Percentiles rank a stretch among this genome's conserved stretches.
Evolutionary conservation across 352 stramenopile genomes (phyloP).

Genomic region (Globisporangium acanthophoron): DNA sequence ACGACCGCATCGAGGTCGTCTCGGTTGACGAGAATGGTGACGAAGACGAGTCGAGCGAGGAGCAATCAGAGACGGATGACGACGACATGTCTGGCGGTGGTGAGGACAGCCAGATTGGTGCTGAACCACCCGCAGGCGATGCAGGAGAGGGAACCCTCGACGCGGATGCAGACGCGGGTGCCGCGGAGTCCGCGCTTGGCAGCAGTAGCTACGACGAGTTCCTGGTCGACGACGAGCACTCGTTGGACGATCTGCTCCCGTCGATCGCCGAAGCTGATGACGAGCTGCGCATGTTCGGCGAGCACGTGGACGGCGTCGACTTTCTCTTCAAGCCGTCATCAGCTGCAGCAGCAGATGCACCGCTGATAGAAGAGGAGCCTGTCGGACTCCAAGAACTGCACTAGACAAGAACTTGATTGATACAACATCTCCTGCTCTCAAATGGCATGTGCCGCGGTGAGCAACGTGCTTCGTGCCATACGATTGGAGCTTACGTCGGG

Average conservation of each 20-base stretch:
- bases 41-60: slow-evolving; percentile 3
- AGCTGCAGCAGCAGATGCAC: too few species aligned
- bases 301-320: slow-evolving; percentile 10
- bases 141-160: not conserved
- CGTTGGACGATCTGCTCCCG: slow-evolving; percentile 14
- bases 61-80: not conserved
- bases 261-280: slow-evolving; percentile 15
- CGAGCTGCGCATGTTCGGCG: slow-evolving; percentile 15
- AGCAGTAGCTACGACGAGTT: not conserved
- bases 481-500: too few species aligned
- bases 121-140: too few species aligned
- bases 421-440: too few species aligned
- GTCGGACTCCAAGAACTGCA: too few species aligned
- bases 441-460: too few species aligned
- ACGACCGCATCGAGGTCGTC: slow-evolving; percentile 68
- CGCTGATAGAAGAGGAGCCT: too few species aligned
- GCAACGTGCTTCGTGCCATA: too few species aligned
- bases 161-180: too few species aligned
- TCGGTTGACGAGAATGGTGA: slow-evolving; percentile 6
- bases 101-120: not conserved
- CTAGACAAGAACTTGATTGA: too few species aligned
- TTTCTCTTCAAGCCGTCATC: slow-evolving; percentile 3
- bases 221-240: slow-evolving; percentile 7
- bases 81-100: not conserved
- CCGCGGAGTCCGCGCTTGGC: not conserved